phyloP scores from a whole-genome alignment of 306 rosid genomes.

The Sophora flavescens region DNA sequence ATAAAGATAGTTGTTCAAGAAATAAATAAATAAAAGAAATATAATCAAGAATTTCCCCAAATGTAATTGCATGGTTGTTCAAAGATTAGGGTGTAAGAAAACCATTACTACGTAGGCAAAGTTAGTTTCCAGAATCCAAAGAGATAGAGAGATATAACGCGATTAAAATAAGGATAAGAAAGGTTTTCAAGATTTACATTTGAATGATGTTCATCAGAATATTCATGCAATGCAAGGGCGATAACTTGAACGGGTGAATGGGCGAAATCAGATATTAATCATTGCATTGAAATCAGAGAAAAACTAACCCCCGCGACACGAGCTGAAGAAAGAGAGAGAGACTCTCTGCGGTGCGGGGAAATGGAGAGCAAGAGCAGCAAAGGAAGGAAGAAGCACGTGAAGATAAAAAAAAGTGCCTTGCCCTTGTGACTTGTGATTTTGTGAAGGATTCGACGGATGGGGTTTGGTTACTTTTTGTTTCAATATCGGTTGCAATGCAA shows the following conservation, averaged over 20 bases:
- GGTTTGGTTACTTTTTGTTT: too few species aligned
- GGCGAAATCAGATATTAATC: neutral
- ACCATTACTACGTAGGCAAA: neutral
- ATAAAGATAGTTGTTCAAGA: neutral
- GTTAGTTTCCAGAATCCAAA: neutral
- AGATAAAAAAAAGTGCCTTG: too few species aligned
- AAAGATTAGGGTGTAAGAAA: neutral
- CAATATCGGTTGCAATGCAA: too few species aligned
- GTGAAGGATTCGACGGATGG: too few species aligned
- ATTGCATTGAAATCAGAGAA: slow-evolving; percentile 10
- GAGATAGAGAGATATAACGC: neutral
- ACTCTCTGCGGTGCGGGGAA: too few species aligned
- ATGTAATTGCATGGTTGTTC: neutral
- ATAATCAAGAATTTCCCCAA: neutral
- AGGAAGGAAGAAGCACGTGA: too few species aligned
- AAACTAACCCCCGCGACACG: slow-evolving; percentile 35
- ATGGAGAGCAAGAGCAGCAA: too few species aligned
- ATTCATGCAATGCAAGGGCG: slow-evolving; percentile 23
- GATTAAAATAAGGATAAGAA: neutral
- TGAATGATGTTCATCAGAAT: neutral
- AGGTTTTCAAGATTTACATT: slow-evolving; percentile 37
- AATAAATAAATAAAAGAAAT: slow-evolving; percentile 3
- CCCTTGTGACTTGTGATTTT: too few species aligned
- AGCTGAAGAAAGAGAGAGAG: slow-evolving; percentile 9
- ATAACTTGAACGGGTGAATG: neutral